phyloP scores from a whole-genome alignment of 495 filamentous ascomycete species.

The Lineolata rhizophorae region DNA sequence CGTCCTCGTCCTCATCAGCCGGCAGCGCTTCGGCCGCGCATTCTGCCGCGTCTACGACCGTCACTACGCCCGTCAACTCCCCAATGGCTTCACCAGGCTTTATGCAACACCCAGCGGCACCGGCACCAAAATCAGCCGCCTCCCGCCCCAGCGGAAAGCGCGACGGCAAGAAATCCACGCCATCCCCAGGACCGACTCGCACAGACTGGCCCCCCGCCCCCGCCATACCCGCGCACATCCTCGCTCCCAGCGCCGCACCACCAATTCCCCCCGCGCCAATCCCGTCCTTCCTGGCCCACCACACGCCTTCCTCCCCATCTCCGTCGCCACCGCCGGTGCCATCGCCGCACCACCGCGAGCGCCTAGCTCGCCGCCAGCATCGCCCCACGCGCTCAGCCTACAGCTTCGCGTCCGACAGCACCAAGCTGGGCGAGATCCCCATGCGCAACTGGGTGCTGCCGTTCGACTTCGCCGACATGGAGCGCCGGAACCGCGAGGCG shows the following conservation, averaged over 20 bases:
- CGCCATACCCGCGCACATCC: no score
- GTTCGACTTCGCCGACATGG: slow-evolving; percentile 15
- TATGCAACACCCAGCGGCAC: slow-evolving; percentile 3
- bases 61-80: slow-evolving; percentile 4
- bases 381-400: slow-evolving; percentile 12
- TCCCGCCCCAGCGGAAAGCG: not conserved
- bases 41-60: slow-evolving; percentile 2
- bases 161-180: no score
- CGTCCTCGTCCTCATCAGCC: slow-evolving; percentile 6
- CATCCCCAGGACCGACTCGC: no score
- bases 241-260: not conserved
- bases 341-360: not conserved
- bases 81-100: slow-evolving; percentile 7
- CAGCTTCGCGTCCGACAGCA: slow-evolving; percentile 18
- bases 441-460: slow-evolving; percentile 17
- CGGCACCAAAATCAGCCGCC: slow-evolving; percentile 2
- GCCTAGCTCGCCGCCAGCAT: slow-evolving; percentile 4
- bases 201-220: no score
- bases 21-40: slow-evolving; percentile 3
- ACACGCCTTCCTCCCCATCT: not conserved
- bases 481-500: slow-evolving; percentile 14
- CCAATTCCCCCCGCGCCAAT: not conserved
- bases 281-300: not conserved
- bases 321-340: not conserved
- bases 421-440: slow-evolving; percentile 22